Evolutionary conservation across 371 early-diverging fungal species (phyloP).

Genomic region (Haplosporangium sp.): DNA sequence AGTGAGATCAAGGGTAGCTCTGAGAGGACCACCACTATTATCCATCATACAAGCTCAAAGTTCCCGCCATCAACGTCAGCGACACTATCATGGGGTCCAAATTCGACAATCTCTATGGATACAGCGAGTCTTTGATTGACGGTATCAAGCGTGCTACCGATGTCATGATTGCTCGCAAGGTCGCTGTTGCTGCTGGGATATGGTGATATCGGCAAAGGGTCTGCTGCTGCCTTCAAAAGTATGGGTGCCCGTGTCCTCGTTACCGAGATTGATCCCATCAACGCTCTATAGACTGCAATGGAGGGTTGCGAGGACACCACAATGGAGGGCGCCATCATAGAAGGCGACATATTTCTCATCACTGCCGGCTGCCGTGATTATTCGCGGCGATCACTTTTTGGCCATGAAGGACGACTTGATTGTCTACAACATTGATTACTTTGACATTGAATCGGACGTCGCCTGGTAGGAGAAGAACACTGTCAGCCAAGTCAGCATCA

Average conservation of each 20-base stretch:
- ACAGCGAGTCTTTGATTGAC: constrained; percentile 99
- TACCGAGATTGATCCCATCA: constrained; percentile 99
- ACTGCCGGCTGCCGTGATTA: constrained; percentile 99
- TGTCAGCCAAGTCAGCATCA: constrained; percentile 89
- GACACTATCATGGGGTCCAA: constrained; percentile 99
- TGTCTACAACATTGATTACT: constrained; percentile 99
- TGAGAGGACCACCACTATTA: constrained; percentile 99
- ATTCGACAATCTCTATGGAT: constrained; percentile 99
- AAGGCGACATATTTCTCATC: constrained; percentile 98
- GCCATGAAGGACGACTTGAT: constrained; percentile 98
- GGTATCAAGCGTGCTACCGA: constrained; percentile 99
- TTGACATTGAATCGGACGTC: constrained; percentile 99
- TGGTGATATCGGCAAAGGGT: constrained; percentile 99
- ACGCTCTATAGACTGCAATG: constrained; percentile 98
- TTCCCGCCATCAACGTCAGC: constrained; percentile 99
- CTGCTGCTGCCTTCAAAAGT: constrained; percentile 97
- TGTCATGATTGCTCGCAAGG: constrained; percentile 99
- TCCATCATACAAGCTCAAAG: constrained; percentile 96
- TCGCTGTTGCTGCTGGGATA: constrained; percentile 98
- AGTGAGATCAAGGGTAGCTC: constrained; percentile 92
- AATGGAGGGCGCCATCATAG: constrained; percentile 93
- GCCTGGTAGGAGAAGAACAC: constrained; percentile 99
- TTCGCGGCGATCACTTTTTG: constrained; percentile 91
- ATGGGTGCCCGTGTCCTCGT: constrained; percentile 98
- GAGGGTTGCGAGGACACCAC: constrained; percentile 98